Evolutionary conservation across 306 rosid species (phyloP).

Genomic region (Senna siamea): DNA sequence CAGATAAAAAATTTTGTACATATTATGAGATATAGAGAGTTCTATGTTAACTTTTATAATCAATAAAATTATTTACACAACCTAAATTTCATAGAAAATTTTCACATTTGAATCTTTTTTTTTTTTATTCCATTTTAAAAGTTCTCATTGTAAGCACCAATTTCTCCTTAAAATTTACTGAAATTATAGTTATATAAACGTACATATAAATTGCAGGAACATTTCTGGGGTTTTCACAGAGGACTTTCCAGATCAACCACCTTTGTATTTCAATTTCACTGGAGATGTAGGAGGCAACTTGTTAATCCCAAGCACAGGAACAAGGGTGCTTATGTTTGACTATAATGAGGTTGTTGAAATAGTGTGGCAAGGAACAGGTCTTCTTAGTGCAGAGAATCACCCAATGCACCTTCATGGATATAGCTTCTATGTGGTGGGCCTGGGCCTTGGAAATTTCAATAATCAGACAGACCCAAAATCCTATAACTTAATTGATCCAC

Average conservation of each 20-base stretch:
- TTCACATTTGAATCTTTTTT: too few relatives aligned
- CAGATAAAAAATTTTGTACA: too few relatives aligned
- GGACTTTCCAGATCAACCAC: constrained; percentile 42
- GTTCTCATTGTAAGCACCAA: too few relatives aligned
- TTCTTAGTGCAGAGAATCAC: constrained; percentile 49
- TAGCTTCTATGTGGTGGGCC: constrained; percentile 46
- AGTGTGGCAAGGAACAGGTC: constrained; percentile 51
- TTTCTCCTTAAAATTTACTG: too few relatives aligned
- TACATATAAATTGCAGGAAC: constrained; percentile 23
- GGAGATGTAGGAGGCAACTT: constrained; percentile 39
- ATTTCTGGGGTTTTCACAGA: constrained; percentile 38
- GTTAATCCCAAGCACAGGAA: constrained; percentile 31
- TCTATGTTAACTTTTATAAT: too few relatives aligned
- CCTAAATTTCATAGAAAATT: too few relatives aligned
- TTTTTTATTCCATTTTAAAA: too few relatives aligned
- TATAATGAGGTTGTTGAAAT: constrained; percentile 49
- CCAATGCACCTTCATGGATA: constrained; percentile 61
- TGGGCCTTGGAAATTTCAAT: constrained; percentile 43
- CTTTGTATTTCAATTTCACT: constrained; percentile 44
- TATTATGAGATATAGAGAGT: too few relatives aligned
- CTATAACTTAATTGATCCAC: constrained; percentile 52
- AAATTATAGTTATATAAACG: neutral
- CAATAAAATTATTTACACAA: too few relatives aligned
- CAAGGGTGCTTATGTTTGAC: constrained; percentile 35
- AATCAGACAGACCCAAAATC: constrained; percentile 31